Base-by-base conservation (phyloP, 352 stramenopile species). In the Hyaloperonospora arabidopsidis region DNA sequence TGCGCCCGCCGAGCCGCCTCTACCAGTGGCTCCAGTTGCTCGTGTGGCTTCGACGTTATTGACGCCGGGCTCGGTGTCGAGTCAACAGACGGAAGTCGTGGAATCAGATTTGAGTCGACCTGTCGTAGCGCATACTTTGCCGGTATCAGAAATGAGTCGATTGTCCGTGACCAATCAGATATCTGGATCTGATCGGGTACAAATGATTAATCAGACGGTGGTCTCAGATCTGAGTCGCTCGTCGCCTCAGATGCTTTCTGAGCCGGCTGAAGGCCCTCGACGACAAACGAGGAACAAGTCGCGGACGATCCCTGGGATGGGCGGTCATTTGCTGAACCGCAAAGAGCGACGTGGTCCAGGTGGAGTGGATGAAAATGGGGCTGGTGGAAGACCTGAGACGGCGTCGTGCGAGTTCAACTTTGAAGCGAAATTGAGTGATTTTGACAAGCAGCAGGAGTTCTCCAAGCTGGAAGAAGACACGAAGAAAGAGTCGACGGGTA, bases 371-470 rank as follows among this genome's bases (percentile, higher is more conserved):
- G 19, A 48, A 1, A 60, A 68, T 32, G 54, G 17, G 3, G 40
- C 40, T 22, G 55, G 51, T 3, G 28, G 17, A 0, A 19, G 49
- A 15, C 64, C 64, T 0, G 64, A 66, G 22, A 61, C 52, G 18
- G 61, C 74, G 11, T 69, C 65, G 1, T 64, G 60, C 1, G 81
- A 92, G 38, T 92, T 92, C 45, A 80, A 92, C 52, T 89, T 92
- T 62, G 77, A 73, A 7, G 63, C 79, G 18, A 63, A 67, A 1
- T 57, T 89, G 43, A 76, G 52, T 28, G 77, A 77, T 45, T 92
- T 92, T 57, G 65, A 89, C 67, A 92, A 92, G 62, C 73, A 89
- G 46, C 58, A 86, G 34, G 79, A 92, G 58, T 89, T 85, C 54
- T 78, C 67, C 28, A 92, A 92, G 65, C 49, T 92, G 5, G 67